phyloP scores from a whole-genome alignment of 2,329 filamentous ascomycete species.

The Penicillium freii region DNA sequence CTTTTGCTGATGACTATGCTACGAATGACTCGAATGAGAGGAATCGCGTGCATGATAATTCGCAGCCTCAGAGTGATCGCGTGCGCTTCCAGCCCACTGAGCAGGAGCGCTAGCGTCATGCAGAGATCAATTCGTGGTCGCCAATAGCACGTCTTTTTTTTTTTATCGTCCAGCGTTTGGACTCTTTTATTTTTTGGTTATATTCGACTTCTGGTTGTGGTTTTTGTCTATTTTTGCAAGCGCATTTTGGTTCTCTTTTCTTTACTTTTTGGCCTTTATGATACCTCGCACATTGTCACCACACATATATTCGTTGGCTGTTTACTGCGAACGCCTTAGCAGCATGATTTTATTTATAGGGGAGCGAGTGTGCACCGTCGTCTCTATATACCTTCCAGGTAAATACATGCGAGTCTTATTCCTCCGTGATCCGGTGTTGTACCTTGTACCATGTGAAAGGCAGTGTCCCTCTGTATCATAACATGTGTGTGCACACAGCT shows the following conservation, averaged over 20 bases:
- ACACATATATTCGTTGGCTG: background rate
- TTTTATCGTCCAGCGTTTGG: background rate
- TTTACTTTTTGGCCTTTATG: background rate
- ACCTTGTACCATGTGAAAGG: too few relatives aligned
- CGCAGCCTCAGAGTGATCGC: background rate
- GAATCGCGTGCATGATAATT: background rate
- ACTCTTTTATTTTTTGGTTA: background rate
- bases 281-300: conserved; percentile 2
- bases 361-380: background rate
- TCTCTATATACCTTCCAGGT: background rate
- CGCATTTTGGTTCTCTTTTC: background rate
- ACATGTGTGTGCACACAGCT: background rate
- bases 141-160: background rate
- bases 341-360: background rate
- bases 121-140: background rate
- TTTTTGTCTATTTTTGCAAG: background rate
- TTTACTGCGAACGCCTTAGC: background rate
- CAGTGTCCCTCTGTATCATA: too few relatives aligned
- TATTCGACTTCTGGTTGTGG: background rate
- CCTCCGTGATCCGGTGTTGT: background rate
- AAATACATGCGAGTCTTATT: background rate
- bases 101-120: conserved; percentile 12
- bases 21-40: conserved; percentile 17
- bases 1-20: conserved; percentile 39
- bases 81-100: conserved; percentile 15